Conservation (phyloP, 179 eudicot species). For the Silene vulgaris region DNA sequence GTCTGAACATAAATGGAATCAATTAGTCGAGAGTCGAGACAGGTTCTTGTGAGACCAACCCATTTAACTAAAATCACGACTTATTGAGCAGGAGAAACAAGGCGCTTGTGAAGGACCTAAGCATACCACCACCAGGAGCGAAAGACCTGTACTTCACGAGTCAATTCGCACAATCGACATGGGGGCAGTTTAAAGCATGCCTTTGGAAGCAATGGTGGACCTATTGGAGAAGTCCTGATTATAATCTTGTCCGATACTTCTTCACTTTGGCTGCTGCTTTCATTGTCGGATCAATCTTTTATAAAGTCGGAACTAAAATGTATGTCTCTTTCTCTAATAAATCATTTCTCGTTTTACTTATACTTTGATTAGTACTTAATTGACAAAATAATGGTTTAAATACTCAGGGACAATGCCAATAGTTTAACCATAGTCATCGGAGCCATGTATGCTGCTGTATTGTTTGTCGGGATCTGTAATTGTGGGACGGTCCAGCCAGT, state of each 20-base stretch:
- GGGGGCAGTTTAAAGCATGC: conserved; percentile 79
- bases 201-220: conserved; percentile 93
- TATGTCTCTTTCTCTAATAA: neutral
- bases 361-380: neutral
- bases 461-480: conserved; percentile 71
- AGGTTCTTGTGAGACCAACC: too few relatives aligned
- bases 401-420: conserved; percentile 43
- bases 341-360: neutral
- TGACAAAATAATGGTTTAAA: neutral
- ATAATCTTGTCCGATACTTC: conserved; percentile 72
- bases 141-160: conserved; percentile 61
- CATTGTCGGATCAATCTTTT: conserved; percentile 65
- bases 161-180: conserved; percentile 55
- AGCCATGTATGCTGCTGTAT: conserved; percentile 72
- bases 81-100: conserved; percentile 52
- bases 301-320: conserved; percentile 66
- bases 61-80: too few relatives aligned
- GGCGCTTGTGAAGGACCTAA: conserved; percentile 61
- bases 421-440: conserved; percentile 69
- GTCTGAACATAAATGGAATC: neutral
- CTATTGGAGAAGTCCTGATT: conserved; percentile 91
- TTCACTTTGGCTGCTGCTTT: conserved; percentile 72
- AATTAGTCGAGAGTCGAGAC: too few relatives aligned
- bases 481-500: conserved; percentile 77
- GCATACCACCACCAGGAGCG: conserved; percentile 54